A percentile compares a stretch with the other conserved stretches of the same genome.
Evolutionary conservation across 177 flowering plant genomes (phyloP).

Genomic region (Vitis hybrid): DNA sequence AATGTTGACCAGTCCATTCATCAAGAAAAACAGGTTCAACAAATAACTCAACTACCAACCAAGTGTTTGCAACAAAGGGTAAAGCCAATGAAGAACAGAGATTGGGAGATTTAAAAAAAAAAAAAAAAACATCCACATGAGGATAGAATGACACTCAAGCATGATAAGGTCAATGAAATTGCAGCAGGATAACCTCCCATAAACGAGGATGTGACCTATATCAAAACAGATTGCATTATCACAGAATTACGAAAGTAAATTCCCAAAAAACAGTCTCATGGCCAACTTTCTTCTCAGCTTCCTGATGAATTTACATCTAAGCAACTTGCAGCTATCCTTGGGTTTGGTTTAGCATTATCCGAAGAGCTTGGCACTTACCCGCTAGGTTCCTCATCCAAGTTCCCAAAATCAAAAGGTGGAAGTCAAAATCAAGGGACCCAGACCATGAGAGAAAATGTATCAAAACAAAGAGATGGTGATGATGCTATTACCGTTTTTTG

Average conservation of each 20-base stretch:
- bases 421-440: too few relatives aligned
- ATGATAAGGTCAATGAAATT: slow-evolving; percentile 61
- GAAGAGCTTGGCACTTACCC: too few relatives aligned
- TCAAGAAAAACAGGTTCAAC: slow-evolving; percentile 88
- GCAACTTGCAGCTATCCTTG: too few relatives aligned
- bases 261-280: slow-evolving; percentile 31
- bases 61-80: slow-evolving; percentile 80
- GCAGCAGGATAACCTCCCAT: slow-evolving; percentile 81
- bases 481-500: too few relatives aligned
- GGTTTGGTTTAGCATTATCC: too few relatives aligned
- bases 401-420: too few relatives aligned
- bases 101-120: slow-evolving; percentile 53
- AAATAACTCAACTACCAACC: slow-evolving; percentile 77
- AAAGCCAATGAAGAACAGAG: slow-evolving; percentile 63
- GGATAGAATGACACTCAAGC: slow-evolving; percentile 44
- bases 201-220: slow-evolving; percentile 27
- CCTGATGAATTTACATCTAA: too few relatives aligned
- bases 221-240: too few relatives aligned
- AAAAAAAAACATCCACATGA: slow-evolving; percentile 62
- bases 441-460: background rate
- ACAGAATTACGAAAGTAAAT: too few relatives aligned
- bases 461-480: too few relatives aligned
- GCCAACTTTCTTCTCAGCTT: slow-evolving; percentile 17
- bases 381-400: too few relatives aligned
- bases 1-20: slow-evolving; percentile 78